phyloP scores from a whole-genome alignment of 495 filamentous ascomycete species.

The Neurospora sp. region DNA sequence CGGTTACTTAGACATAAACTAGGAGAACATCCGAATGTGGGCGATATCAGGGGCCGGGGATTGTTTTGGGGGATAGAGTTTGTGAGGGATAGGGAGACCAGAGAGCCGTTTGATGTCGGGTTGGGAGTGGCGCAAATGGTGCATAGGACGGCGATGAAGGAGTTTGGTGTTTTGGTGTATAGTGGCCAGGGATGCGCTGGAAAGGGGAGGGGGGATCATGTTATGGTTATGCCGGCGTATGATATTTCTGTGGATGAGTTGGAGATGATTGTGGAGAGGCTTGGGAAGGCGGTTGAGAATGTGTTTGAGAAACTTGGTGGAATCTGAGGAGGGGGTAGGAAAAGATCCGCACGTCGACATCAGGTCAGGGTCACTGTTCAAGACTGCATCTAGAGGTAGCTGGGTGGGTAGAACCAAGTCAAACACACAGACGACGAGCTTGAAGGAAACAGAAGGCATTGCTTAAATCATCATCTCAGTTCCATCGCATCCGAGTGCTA shows the following conservation, averaged over 20 bases:
- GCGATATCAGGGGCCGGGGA: slow-evolving; percentile 53
- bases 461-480: neutral
- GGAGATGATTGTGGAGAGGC: slow-evolving; percentile 39
- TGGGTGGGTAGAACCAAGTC: neutral
- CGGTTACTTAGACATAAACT: slow-evolving; percentile 31
- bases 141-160: slow-evolving; percentile 38
- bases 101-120: slow-evolving; percentile 33
- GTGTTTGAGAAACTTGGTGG: neutral
- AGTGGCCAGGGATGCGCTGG: slow-evolving; percentile 55
- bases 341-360: neutral
- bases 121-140: slow-evolving; percentile 33
- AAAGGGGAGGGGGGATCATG: slow-evolving; percentile 55
- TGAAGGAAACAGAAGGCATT: neutral
- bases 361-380: neutral
- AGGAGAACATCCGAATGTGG: slow-evolving; percentile 42
- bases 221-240: slow-evolving; percentile 48
- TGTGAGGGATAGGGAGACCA: slow-evolving; percentile 37
- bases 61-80: slow-evolving; percentile 56
- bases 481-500: neutral
- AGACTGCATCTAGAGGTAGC: neutral
- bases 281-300: slow-evolving; percentile 4
- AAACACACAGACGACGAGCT: neutral
- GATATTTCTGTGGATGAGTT: slow-evolving; percentile 32
- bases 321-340: neutral
- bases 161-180: slow-evolving; percentile 55